phyloP scores from a whole-genome alignment of 352 stramenopile genomes.

The Bremia lactucae region DNA sequence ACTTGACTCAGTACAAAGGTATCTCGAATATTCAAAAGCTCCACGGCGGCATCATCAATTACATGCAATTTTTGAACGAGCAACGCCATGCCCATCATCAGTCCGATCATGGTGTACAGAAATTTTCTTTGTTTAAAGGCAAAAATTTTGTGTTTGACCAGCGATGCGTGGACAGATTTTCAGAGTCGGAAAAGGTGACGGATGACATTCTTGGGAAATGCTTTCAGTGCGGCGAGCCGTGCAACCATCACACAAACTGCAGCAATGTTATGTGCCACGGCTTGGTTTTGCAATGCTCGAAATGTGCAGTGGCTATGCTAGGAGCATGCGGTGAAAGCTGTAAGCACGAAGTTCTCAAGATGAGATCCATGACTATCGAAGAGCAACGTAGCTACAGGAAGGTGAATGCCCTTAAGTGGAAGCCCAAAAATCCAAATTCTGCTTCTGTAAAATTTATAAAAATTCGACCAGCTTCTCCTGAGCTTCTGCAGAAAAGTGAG shows the following conservation, averaged over 20 bases:
- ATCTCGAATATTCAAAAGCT: conserved; percentile 47
- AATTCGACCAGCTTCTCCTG: conserved; percentile 30
- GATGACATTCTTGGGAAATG: conserved; percentile 49
- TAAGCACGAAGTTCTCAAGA: conserved; percentile 41
- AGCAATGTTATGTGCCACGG: conserved; percentile 51
- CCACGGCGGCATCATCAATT: conserved; percentile 51
- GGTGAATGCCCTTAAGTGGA: conserved; percentile 37
- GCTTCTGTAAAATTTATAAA: conserved; percentile 40
- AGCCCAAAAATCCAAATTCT: conserved; percentile 43
- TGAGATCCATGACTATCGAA: conserved; percentile 38
- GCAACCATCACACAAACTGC: conserved; percentile 39
- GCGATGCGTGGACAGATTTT: conserved; percentile 37
- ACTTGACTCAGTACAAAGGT: conserved; percentile 44
- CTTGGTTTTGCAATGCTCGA: conserved; percentile 45
- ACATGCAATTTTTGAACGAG: conserved; percentile 38
- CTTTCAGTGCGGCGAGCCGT: conserved; percentile 47
- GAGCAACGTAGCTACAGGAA: conserved; percentile 52
- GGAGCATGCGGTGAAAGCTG: conserved; percentile 44
- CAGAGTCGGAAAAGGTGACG: conserved; percentile 37
- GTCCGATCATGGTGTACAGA: conserved; percentile 4
- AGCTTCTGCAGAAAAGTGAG: conserved; percentile 5
- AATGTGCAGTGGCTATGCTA: conserved; percentile 24
- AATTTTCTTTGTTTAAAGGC: conserved; percentile 27
- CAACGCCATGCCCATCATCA: conserved; percentile 8
- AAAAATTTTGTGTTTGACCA: conserved; percentile 80